Evolutionary conservation across 2,329 filamentous ascomycete species (phyloP), one percentile per base, ranked within the genome.

Genomic region (Aspergillus proliferans): DNA sequence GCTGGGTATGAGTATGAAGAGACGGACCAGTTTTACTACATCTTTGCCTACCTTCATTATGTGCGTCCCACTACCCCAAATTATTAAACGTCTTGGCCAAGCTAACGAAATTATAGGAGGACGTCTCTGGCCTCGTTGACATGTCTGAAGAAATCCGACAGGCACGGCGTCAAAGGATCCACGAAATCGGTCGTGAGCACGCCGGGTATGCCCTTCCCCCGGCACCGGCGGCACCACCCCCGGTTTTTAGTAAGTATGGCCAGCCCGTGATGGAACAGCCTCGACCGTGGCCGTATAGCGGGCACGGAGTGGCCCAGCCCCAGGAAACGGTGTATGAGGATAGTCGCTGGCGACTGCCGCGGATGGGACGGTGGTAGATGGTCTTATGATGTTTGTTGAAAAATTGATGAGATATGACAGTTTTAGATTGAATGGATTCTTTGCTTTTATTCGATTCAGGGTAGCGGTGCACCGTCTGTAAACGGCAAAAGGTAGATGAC

Each of bases 1-100:
- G 73, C 85, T 63, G 88, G 88, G 2, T 97, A 95, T 69, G 84
- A 88, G 52, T 97, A 85, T 63, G 89, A 96, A 66, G 91, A 97
- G 76, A 93, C 88, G 0, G 86, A 89, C 47, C 82, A 80, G 53
- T 94, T 89, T 70, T 97, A 87, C 71, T 97, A 96, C 69, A 83
- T 97, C 42, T 92, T 95, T 76, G 83, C 92, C 54, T 96, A 95
- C 67, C 77, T 98, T 47, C 77, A 79, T 72, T 90, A 93, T 65
- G 91, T 95, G 77, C 80, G 89, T 82, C 39, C 40, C 14, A 41
- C 6, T 24, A 33, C 21, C 43, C 24, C 30, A 28, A 12, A 3
- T 22, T 22, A 30, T 4, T 14, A 30, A 47, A 22, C 5, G 22
- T 22, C 22, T 22, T 22, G 22, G 18, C 24, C 30, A 18, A 30